Base-by-base conservation (phyloP, 2,329 filamentous ascomycete genomes). In the Pseudodiploospora longispora region DNA sequence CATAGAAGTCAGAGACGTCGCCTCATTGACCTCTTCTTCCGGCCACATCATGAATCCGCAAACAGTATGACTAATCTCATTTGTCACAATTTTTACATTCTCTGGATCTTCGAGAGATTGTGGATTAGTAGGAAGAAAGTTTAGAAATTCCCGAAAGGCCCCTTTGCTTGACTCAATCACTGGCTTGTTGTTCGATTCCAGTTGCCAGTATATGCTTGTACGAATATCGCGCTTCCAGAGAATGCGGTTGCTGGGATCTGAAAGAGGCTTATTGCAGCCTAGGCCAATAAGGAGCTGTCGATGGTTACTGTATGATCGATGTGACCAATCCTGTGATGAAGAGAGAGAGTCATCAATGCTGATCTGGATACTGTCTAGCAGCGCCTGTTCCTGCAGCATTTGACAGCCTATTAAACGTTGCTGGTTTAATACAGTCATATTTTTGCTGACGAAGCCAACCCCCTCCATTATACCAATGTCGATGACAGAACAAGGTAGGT, bases 61-160 rank as follows among this genome's bases (percentile, higher is more conserved):
- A 4, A 52, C 33, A 6, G 41, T 40, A 19, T 35, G 36, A n/a
- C 51, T 47, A 19, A 53, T 47, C 27, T 47, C 40, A 6, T 19
- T 30, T 7, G 43, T 43, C 12, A 52, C 30, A 19, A 41, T 36
- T 10, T 38, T 31, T 6, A 36, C 27, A 27, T 36, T 42, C 3
- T 38, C 40, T 29, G 36, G 32, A 6, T 38, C 38, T 29, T 44
- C 36, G 6, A 52, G 44, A 1, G 48, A 30, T 4, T 34, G 41
- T 2, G 47, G 47, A n/a, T 43, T 40, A 5, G 37, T 29, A 8
- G 38, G 40, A 12, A 37, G 40, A 27, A 38, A 40, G 27, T 40
- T 50, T 10, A 51, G 36, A 29, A 51, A 49, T 10, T 48, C 39
- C 6, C 38, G 12, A n/a, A 52, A 39, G 32, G 42, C 43, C 10